Percentiles rank a stretch among this genome's conserved stretches.
Conservation (phyloP, 352 stramenopile species). For the Globisporangium cystogenes region DNA sequence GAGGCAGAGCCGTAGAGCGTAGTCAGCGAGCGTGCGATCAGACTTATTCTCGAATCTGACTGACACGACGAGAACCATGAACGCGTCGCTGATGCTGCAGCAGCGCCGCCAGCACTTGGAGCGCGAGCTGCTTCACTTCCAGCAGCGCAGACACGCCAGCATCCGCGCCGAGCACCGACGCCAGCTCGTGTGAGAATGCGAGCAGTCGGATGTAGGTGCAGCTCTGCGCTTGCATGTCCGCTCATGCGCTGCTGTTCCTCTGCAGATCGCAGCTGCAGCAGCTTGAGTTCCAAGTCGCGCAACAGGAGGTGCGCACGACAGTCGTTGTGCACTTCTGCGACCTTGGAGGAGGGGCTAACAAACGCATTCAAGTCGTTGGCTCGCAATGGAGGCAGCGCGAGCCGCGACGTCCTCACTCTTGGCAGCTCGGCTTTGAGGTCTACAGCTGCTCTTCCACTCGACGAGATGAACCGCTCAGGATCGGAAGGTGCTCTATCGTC, state of each 20-base stretch:
- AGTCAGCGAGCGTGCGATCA: too few relatives aligned
- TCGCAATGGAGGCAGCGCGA: neutral
- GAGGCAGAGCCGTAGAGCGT: conserved; percentile 2
- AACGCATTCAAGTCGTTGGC: neutral
- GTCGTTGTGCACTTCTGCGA: neutral
- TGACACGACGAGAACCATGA: too few relatives aligned
- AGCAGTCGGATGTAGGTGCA: neutral
- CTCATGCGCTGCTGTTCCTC: neutral
- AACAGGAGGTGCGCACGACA: conserved; percentile 20
- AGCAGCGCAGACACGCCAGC: conserved; percentile 16
- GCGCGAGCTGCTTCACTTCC: conserved; percentile 20
- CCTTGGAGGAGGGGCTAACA: neutral
- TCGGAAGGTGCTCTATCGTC: too few relatives aligned
- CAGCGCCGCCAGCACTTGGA: conserved; percentile 16
- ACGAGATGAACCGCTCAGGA: neutral
- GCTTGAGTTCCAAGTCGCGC: conserved; percentile 23
- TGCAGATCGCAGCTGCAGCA: conserved; percentile 22
- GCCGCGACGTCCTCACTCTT: too few relatives aligned
- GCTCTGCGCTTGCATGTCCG: neutral
- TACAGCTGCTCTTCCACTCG: neutral
- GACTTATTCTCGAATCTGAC: too few relatives aligned
- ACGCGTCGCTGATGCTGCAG: neutral
- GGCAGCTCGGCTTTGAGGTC: neutral
- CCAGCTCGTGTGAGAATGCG: conserved; percentile 3
- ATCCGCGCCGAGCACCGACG: conserved; percentile 14